A percentile compares a stretch with the other conserved stretches of the same genome.
These are phyloP conservation scores for Medicago ruthenica DNA, from an alignment of 306 rosid species.

Conservation along the genomic window DNA sequence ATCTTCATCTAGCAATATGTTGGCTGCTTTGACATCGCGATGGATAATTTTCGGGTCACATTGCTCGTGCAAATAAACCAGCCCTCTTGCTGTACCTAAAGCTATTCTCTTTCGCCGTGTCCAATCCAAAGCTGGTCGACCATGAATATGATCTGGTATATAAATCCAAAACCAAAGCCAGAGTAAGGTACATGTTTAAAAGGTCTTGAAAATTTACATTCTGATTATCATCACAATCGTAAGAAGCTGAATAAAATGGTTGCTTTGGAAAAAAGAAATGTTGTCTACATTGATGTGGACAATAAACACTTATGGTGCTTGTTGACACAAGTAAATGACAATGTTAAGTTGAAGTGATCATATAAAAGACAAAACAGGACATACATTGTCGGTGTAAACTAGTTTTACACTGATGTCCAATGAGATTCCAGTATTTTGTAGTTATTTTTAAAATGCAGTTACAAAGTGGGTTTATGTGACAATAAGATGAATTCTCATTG, in stretches of 20 bases:
- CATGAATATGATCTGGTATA: constrained; percentile 71
- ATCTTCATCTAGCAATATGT: constrained; percentile 92
- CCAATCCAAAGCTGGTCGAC: constrained; percentile 91
- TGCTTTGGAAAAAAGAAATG: too few relatives aligned
- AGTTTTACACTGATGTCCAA: constrained; percentile 3
- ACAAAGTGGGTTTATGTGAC: not conserved
- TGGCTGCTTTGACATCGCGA: constrained; percentile 98
- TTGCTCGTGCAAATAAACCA: constrained; percentile 95
- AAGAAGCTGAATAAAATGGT: too few relatives aligned
- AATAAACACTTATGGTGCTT: too few relatives aligned
- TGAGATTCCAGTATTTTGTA: not conserved
- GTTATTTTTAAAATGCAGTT: not conserved
- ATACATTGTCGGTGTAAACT: too few relatives aligned
- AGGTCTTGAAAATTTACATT: too few relatives aligned
- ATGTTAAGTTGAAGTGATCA: too few relatives aligned
- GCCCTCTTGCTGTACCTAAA: constrained; percentile 95
- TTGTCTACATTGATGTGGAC: too few relatives aligned
- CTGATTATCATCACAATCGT: too few relatives aligned
- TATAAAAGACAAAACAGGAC: too few relatives aligned
- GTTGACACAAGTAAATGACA: too few relatives aligned
- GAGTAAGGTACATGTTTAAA: too few relatives aligned
- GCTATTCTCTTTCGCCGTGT: constrained; percentile 88
- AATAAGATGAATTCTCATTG: not conserved
- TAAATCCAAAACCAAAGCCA: constrained; percentile 34
- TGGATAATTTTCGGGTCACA: constrained; percentile 98